These are phyloP conservation scores for Platismatia glauca DNA, from an alignment of 495 filamentous ascomycete genomes.

Conservation along the genomic window DNA sequence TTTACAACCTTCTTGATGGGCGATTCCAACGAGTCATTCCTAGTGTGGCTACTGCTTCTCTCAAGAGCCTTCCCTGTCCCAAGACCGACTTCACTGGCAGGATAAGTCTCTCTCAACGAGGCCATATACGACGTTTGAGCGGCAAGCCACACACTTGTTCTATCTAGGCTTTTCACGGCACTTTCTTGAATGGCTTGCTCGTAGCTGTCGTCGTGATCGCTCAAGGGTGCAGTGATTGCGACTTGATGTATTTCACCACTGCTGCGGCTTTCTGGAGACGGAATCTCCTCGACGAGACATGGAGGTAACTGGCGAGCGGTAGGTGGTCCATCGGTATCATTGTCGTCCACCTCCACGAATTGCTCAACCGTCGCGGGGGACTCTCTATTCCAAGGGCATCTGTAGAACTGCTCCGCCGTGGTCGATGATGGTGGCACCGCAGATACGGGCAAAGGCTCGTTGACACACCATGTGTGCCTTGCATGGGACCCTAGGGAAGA, in stretches of 20 bases:
- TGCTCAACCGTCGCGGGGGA: conserved; percentile 53
- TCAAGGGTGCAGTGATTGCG: conserved; percentile 22
- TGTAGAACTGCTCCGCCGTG: conserved; percentile 78
- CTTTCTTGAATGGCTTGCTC: conserved; percentile 54
- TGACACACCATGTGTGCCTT: conserved; percentile 61
- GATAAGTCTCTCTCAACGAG: conserved; percentile 58
- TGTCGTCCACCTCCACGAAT: conserved; percentile 52
- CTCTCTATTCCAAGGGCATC: conserved; percentile 55
- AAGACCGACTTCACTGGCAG: conserved; percentile 39
- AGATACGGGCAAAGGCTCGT: conserved; percentile 32
- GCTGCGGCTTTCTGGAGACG: neutral
- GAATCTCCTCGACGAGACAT: neutral
- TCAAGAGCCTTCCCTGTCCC: conserved; percentile 30
- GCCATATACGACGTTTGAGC: conserved; percentile 71
- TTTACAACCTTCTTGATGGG: conserved; percentile 64
- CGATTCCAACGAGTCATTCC: conserved; percentile 27
- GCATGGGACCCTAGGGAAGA: conserved; percentile 63
- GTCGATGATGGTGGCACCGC: conserved; percentile 61
- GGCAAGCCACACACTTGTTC: conserved; percentile 72
- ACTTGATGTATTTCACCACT: neutral
- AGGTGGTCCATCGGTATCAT: conserved; percentile 51
- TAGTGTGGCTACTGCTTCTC: conserved; percentile 24
- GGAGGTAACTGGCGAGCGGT: conserved; percentile 46
- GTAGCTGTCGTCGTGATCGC: conserved; percentile 64
- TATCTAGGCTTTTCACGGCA: conserved; percentile 59